Evolutionary conservation across 371 early-diverging fungal genomes (phyloP).

Genomic region (Rhizomucor miehei): DNA sequence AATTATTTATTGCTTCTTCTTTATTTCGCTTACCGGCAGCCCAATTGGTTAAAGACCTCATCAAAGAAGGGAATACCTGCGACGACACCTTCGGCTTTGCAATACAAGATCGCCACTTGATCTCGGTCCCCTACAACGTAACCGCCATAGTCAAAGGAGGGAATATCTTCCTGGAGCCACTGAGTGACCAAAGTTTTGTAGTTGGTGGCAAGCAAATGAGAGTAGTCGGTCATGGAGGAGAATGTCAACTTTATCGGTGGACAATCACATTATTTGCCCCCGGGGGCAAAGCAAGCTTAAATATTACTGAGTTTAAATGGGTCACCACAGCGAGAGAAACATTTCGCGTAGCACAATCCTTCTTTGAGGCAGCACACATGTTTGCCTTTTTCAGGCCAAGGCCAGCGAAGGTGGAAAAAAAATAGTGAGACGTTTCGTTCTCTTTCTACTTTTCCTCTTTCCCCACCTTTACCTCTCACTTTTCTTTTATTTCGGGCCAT

Average conservation of each 20-base stretch:
- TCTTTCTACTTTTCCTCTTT: slow-evolving; percentile 8
- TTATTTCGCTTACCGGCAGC: slow-evolving; percentile 64
- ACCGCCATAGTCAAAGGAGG: slow-evolving; percentile 96
- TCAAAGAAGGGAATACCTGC: slow-evolving; percentile 96
- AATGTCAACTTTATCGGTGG: no score
- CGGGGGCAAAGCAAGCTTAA: no score
- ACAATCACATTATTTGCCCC: no score
- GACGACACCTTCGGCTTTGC: slow-evolving; percentile 90
- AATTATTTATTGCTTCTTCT: not conserved
- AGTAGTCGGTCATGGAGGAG: slow-evolving; percentile 29
- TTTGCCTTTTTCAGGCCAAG: no score
- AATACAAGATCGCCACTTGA: slow-evolving; percentile 81
- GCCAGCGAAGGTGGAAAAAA: not conserved
- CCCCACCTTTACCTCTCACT: slow-evolving; percentile 8
- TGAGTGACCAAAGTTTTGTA: slow-evolving; percentile 65
- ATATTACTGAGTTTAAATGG: not conserved
- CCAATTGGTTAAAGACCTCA: slow-evolving; percentile 88
- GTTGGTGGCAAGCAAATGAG: slow-evolving; percentile 73
- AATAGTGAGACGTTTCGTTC: slow-evolving; percentile 1
- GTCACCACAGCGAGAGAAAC: not conserved
- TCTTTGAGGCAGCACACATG: no score
- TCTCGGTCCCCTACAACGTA: slow-evolving; percentile 91
- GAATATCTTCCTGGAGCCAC: slow-evolving; percentile 94
- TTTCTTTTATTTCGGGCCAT: slow-evolving; percentile 2
- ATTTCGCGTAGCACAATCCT: no score